Conservation (phyloP, 2,329 filamentous ascomycete species). For the Nemania bipapillata region DNA sequence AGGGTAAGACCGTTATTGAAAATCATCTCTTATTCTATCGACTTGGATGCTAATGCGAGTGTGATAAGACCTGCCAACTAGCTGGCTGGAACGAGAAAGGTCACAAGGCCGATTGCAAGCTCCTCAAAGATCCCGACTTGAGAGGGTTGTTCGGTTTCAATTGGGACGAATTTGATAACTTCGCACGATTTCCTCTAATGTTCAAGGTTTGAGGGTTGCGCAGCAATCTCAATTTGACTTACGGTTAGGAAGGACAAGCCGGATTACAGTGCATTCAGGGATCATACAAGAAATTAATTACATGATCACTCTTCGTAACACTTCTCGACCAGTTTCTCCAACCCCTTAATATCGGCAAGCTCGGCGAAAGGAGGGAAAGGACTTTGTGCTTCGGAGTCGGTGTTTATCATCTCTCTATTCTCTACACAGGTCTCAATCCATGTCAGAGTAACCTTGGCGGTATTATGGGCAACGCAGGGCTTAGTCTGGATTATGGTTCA, state of each 20-base stretch:
- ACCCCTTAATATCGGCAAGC: background rate
- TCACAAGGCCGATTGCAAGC: conserved; percentile 19
- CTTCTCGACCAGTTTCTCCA: background rate
- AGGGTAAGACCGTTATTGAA: conserved; percentile 2
- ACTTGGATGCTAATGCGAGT: background rate
- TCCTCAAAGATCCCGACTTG: conserved; percentile 17
- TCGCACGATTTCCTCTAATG: no score
- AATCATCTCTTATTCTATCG: background rate
- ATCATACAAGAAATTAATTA: background rate
- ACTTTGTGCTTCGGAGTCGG: background rate
- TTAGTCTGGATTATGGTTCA: background rate
- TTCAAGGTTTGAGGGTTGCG: no score
- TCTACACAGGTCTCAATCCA: background rate
- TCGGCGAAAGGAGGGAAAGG: background rate
- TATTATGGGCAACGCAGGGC: background rate
- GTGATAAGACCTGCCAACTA: conserved; percentile 11
- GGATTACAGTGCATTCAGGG: no score
- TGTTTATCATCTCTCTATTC: background rate
- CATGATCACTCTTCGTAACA: background rate
- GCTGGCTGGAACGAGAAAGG: conserved; percentile 20
- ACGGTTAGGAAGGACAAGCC: no score
- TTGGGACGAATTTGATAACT: background rate
- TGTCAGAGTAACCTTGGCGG: background rate
- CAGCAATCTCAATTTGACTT: no score
- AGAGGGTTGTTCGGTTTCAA: conserved; percentile 5